A percentile compares a stretch with the other conserved stretches of the same genome.
Conservation (phyloP, 176 grass and related monocot species). For the Eleusine coracana region DNA sequence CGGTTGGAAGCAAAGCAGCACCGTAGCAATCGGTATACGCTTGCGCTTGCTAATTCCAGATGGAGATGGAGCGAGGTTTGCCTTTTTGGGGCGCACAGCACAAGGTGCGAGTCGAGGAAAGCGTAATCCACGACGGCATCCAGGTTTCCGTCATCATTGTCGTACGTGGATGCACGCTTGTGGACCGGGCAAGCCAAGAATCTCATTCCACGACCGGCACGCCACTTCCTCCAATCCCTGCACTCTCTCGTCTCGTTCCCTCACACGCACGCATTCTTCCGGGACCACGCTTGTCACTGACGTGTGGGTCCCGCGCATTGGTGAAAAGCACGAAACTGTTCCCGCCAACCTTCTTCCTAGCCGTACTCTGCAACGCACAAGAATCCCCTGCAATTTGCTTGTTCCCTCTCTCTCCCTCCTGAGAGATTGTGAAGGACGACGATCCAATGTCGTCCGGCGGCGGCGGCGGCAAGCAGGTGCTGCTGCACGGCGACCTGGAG, state of each 20-base stretch:
- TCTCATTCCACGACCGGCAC: slow-evolving; percentile 8
- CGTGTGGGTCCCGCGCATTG: too few relatives aligned
- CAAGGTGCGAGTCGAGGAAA: slow-evolving; percentile 13
- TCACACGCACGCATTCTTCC: background rate
- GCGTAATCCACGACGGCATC: background rate
- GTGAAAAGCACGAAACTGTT: background rate
- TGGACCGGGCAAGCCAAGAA: slow-evolving; percentile 36
- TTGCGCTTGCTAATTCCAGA: too few relatives aligned
- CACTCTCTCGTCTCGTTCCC: background rate
- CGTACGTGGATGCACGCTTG: background rate
- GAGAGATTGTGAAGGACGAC: background rate
- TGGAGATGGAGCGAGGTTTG: too few relatives aligned
- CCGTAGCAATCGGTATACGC: too few relatives aligned
- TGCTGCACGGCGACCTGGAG: slow-evolving; percentile 80
- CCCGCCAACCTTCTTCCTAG: background rate
- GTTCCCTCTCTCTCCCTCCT: too few relatives aligned
- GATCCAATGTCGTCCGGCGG: slow-evolving; percentile 9
- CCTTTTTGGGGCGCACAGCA: too few relatives aligned
- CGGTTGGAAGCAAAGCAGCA: too few relatives aligned
- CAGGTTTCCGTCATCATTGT: background rate
- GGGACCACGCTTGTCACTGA: background rate
- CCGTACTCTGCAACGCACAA: background rate
- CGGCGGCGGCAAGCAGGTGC: background rate
- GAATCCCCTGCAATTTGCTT: too few relatives aligned
- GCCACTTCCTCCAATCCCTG: background rate